phyloP scores from a whole-genome alignment of 1,284 basidiomycete species.

The Boletus albobrunnescens region DNA sequence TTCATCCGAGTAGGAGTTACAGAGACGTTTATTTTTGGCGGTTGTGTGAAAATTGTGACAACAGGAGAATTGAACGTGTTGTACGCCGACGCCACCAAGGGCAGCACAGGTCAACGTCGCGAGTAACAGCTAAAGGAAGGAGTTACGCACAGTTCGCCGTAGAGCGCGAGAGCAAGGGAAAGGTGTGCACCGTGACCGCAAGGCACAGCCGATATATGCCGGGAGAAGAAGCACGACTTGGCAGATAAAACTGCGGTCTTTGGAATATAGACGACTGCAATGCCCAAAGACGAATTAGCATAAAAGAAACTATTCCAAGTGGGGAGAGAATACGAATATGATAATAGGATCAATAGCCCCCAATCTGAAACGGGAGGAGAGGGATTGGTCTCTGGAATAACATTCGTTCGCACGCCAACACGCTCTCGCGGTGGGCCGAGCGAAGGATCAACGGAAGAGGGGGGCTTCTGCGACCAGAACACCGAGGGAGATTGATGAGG shows the following conservation, averaged over 20 bases:
- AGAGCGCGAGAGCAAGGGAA: slow-evolving; percentile 57
- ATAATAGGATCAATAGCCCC: slow-evolving; percentile 1
- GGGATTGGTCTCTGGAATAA: slow-evolving; percentile 2
- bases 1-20: slow-evolving; percentile 15
- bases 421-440: not conserved
- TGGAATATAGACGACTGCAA: slow-evolving; percentile 62
- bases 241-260: slow-evolving; percentile 62
- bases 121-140: slow-evolving; percentile 1
- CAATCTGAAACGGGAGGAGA: slow-evolving; percentile 1
- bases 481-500: slow-evolving; percentile 15
- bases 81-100: slow-evolving; percentile 10
- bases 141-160: slow-evolving; percentile 55
- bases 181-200: slow-evolving; percentile 58
- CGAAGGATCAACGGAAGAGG: slow-evolving; percentile 2
- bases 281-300: slow-evolving; percentile 16
- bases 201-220: slow-evolving; percentile 40
- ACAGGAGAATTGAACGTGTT: slow-evolving; percentile 10
- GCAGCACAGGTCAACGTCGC: slow-evolving; percentile 8
- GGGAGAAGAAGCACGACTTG: slow-evolving; percentile 48
- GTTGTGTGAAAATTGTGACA: slow-evolving; percentile 13
- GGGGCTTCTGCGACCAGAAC: slow-evolving; percentile 5
- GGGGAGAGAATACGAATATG: not conserved
- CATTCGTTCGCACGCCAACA: slow-evolving; percentile 2
- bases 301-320: not conserved
- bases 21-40: slow-evolving; percentile 20